These are phyloP conservation scores for Fusarium neocosmosporiellum DNA, from an alignment of 2,329 filamentous ascomycete genomes.

Conservation along the genomic window DNA sequence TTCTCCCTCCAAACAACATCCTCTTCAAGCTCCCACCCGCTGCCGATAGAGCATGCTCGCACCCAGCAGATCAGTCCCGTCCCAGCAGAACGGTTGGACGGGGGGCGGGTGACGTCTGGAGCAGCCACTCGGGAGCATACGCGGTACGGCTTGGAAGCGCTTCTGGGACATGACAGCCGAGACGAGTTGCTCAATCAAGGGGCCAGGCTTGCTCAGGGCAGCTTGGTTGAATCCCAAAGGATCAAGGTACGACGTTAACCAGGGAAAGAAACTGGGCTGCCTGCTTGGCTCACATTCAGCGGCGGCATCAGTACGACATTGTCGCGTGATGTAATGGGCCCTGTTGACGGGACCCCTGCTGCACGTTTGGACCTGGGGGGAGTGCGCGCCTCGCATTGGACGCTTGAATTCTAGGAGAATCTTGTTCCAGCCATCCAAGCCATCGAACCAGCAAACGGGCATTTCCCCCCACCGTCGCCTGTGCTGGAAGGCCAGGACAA, in stretches of 20 bases:
- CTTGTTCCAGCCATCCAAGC: conserved; percentile 18
- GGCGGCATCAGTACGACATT: conserved; percentile 33
- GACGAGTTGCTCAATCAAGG: conserved; percentile 35
- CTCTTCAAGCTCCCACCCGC: conserved; percentile 1
- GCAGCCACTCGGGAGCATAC: conserved; percentile 28
- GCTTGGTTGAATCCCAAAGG: neutral
- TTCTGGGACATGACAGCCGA: conserved; percentile 4
- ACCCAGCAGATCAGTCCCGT: conserved; percentile 33
- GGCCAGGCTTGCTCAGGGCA: neutral
- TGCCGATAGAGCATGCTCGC: neutral
- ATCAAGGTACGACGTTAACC: conserved; percentile 7
- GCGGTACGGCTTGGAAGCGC: conserved; percentile 12
- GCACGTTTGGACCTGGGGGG: conserved; percentile 35
- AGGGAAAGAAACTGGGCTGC: conserved; percentile 20
- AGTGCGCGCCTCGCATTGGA: conserved; percentile 37
- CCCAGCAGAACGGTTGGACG: conserved; percentile 30
- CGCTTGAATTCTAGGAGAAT: neutral
- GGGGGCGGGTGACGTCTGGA: conserved; percentile 19
- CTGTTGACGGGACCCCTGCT: conserved; percentile 32
- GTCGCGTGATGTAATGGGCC: conserved; percentile 40
- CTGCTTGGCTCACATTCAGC: conserved; percentile 30
- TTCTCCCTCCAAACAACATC: neutral
- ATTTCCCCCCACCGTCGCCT: conserved; percentile 1
- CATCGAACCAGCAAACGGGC: conserved; percentile 30
- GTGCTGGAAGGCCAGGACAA: neutral